Conservation (phyloP, 768 basidiomycete species). For the Suillus cothurnatus region DNA sequence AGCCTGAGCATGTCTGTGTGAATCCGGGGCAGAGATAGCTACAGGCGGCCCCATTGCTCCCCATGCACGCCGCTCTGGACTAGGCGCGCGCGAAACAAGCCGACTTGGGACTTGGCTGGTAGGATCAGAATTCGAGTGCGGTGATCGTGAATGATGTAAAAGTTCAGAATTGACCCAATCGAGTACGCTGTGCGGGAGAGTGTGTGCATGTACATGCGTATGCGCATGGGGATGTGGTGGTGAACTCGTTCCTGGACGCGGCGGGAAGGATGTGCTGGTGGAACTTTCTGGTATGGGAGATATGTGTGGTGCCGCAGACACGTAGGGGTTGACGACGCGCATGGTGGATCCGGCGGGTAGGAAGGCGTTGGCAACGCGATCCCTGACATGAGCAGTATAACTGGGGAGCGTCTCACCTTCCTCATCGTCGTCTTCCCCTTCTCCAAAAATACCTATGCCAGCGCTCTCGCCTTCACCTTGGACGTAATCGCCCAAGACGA, state of each 20-base stretch:
- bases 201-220: not conserved
- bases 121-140: slow-evolving; percentile 31
- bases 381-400: slow-evolving; percentile 87
- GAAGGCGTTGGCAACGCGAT: slow-evolving; percentile 83
- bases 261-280: not conserved
- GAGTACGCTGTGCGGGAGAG: slow-evolving; percentile 28
- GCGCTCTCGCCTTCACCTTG: slow-evolving; percentile 22
- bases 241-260: slow-evolving; percentile 44
- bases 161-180: slow-evolving; percentile 90
- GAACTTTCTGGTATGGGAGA: not conserved
- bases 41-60: not conserved
- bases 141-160: slow-evolving; percentile 56
- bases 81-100: slow-evolving; percentile 47
- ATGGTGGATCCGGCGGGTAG: slow-evolving; percentile 63
- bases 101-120: slow-evolving; percentile 28
- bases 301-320: slow-evolving; percentile 39
- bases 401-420: slow-evolving; percentile 80
- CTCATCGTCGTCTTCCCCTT: slow-evolving; percentile 42
- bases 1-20: not conserved
- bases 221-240: slow-evolving; percentile 25
- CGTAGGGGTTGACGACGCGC: slow-evolving; percentile 68
- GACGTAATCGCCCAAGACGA: slow-evolving; percentile 51
- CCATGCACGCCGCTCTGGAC: slow-evolving; percentile 50
- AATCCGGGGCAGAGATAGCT: slow-evolving; percentile 3
- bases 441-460: slow-evolving; percentile 36